Base-by-base conservation (phyloP, 1,284 basidiomycete genomes). In the Ceratobasidium papillatum region DNA sequence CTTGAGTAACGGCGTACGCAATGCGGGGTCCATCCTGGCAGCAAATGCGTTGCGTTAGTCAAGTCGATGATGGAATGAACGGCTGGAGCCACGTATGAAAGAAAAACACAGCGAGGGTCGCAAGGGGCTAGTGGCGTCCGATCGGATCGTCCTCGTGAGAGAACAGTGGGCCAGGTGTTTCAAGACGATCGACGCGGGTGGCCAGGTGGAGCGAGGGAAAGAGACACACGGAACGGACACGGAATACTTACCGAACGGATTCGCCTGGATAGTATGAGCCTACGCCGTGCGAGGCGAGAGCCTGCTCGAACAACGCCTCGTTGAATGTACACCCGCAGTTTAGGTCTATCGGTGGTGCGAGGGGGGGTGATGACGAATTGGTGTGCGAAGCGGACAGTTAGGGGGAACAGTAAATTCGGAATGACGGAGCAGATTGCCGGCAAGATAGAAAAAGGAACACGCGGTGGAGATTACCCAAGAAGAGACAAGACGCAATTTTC, bases 251-350 rank as follows among this genome's bases (percentile, higher is more conserved):
- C 66, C 66, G 66, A 45, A 69, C 66, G 22, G 51, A 56, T 58
- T 69, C 66, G 14, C 66, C 66, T 36, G 66, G 66, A 58, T 69
- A 69, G 38, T 69, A 69, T 1, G 66, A 69, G 22, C 66, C 66
- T 1, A 69, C 66, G 25, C 66, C 66, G 66, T 69, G 66, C 19
- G 66, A 32, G 32, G 66, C 66, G 12, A 69, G 66, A 27, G 66
- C 66, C 36, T 69, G 66, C 25, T 69, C 66, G 38, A 69, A 69
- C 3, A 69, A 25, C 17, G 66, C 66, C 66, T 69, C 66, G 66
- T 56, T 69, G 66, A 69, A 69, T 17, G 66, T 69, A 22, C 66
- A 69, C 8, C 66, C 66, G 52, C 66, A 69, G 52, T 69, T 69
- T 11, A 69, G 36, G 66, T 69, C 66, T 69, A 38, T 56, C 52